Evolutionary conservation across 441 rosid species (phyloP).

Genomic region (Isatis lusitanica): DNA sequence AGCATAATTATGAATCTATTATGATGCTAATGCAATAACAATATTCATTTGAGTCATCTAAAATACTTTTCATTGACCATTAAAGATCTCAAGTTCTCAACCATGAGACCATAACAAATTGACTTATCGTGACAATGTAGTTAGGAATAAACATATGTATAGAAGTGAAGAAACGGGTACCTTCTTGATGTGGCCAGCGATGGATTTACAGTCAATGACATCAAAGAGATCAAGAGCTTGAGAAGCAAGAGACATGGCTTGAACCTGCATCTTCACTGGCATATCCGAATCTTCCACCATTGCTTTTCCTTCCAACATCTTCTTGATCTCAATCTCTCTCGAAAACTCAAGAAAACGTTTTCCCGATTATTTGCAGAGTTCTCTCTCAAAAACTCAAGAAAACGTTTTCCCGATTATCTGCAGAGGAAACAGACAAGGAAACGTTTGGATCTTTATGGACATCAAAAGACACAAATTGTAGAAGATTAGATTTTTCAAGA

Average conservation of each 20-base stretch:
- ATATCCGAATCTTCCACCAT: slow-evolving; percentile 61
- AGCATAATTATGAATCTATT: not conserved
- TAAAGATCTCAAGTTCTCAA: not conserved
- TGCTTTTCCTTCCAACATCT: slow-evolving; percentile 66
- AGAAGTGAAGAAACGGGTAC: slow-evolving; percentile 6
- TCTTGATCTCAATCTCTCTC: not conserved
- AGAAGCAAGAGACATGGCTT: slow-evolving; percentile 64
- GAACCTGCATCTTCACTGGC: slow-evolving; percentile 60
- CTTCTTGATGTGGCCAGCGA: slow-evolving; percentile 64
- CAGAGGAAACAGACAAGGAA: not conserved
- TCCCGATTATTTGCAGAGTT: not conserved
- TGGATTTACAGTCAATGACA: slow-evolving; percentile 53
- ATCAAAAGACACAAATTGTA: not conserved
- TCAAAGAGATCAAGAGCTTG: slow-evolving; percentile 62
- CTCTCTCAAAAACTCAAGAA: too few species aligned
- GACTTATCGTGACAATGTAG: not conserved
- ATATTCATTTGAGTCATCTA: not conserved
- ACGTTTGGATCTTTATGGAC: slow-evolving; percentile 24
- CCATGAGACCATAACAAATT: not conserved
- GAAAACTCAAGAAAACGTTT: not conserved
- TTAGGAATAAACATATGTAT: not conserved
- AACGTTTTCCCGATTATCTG: too few species aligned
- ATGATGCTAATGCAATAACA: not conserved
- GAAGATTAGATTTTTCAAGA: slow-evolving; percentile 21
- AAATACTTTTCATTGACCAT: not conserved